Conservation (phyloP, 2,329 filamentous ascomycete genomes). For the Botryotinia narcissicola region DNA sequence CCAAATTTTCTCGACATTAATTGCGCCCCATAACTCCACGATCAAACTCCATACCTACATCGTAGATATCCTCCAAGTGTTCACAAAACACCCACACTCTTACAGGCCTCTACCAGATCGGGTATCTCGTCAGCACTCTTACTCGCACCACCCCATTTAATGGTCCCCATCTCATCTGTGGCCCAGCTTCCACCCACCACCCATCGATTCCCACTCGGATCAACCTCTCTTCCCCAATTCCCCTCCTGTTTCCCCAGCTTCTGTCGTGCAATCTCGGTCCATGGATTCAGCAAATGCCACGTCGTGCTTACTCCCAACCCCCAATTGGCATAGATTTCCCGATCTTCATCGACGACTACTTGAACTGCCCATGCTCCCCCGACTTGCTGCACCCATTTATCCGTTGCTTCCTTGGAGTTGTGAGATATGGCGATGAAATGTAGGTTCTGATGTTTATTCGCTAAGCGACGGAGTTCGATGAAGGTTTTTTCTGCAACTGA, state of each 20-base stretch:
- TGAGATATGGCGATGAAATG: conserved; percentile 64
- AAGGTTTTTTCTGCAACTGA: conserved; percentile 69
- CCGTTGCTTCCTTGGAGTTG: conserved; percentile 57
- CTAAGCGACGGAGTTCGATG: conserved; percentile 52
- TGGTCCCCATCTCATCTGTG: conserved; percentile 41
- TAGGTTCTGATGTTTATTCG: conserved; percentile 50
- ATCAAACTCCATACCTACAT: background rate
- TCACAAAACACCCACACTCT: conserved; percentile 23
- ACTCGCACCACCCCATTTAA: conserved; percentile 53
- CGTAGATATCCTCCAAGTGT: background rate
- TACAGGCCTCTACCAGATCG: conserved; percentile 50
- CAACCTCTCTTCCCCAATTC: conserved; percentile 59
- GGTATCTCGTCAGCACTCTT: conserved; percentile 53
- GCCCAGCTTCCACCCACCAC: conserved; percentile 59
- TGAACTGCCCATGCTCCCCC: conserved; percentile 47
- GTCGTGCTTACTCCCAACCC: conserved; percentile 61
- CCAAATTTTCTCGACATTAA: background rate
- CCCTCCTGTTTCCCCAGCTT: conserved; percentile 60
- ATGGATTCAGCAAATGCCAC: conserved; percentile 62
- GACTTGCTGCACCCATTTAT: conserved; percentile 38
- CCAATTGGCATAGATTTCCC: conserved; percentile 63
- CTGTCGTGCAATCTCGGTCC: conserved; percentile 54
- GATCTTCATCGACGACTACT: conserved; percentile 59
- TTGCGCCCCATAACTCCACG: background rate
- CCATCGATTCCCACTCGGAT: conserved; percentile 66